These are phyloP conservation scores for Aquilaria yunnanensis DNA, from an alignment of 345 rosid species.

Conservation along the genomic window DNA sequence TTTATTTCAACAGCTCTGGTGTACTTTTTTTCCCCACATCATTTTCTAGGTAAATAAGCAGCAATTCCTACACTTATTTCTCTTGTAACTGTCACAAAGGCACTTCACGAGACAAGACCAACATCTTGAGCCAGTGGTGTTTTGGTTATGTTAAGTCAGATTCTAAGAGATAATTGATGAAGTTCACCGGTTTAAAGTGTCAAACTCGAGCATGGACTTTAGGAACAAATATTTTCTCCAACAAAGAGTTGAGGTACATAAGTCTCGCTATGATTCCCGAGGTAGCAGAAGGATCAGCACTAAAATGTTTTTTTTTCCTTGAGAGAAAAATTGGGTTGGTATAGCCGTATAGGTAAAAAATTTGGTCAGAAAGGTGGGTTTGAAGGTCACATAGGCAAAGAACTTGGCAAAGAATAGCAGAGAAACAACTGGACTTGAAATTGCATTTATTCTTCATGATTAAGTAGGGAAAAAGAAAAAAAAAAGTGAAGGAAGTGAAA, in stretches of 20 bases:
- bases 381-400: conserved; percentile 67
- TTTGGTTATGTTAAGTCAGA: conserved; percentile 26
- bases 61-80: conserved; percentile 34
- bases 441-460: conserved; percentile 27
- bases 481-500: not conserved
- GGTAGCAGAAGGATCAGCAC: conserved; percentile 14
- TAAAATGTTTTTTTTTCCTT: conserved; percentile 16
- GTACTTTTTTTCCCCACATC: conserved; percentile 26
- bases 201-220: conserved; percentile 38
- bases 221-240: conserved; percentile 29
- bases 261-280: conserved; percentile 77
- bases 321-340: conserved; percentile 13
- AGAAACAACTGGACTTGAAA: conserved; percentile 57
- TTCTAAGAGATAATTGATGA: conserved; percentile 66
- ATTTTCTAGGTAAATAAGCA: conserved; percentile 45
- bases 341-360: conserved; percentile 13
- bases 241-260: conserved; percentile 74
- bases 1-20: conserved; percentile 12
- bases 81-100: conserved; percentile 14
- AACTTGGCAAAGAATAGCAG: conserved; percentile 44
- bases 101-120: conserved; percentile 77
- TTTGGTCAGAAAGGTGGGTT: conserved; percentile 54
- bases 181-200: conserved; percentile 77
- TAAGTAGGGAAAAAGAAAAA: conserved; percentile 3
- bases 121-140: conserved; percentile 57